Conservation (phyloP, 2,329 filamentous ascomycete species). For the Nakataea oryzae region DNA sequence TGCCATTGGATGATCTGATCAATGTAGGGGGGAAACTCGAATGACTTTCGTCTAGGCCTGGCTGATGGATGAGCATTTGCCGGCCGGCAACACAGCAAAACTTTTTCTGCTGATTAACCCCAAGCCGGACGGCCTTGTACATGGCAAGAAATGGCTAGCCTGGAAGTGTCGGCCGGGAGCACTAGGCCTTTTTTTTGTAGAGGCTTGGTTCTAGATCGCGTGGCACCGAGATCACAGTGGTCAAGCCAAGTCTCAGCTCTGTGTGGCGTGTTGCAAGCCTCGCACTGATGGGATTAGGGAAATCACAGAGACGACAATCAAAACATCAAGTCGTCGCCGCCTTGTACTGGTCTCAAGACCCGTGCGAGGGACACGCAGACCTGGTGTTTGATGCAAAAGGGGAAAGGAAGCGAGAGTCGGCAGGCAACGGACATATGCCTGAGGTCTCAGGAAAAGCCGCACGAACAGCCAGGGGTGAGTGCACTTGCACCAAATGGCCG, state of each 20-base stretch:
- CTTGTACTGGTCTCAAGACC: neutral
- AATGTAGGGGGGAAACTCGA: neutral
- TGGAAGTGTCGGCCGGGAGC: neutral
- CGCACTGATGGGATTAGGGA: neutral
- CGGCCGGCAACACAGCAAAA: neutral
- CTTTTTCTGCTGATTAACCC: neutral
- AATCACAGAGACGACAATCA: neutral
- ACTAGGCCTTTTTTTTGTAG: neutral
- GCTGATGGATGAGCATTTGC: neutral
- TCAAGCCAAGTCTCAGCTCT: neutral
- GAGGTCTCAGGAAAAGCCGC: neutral
- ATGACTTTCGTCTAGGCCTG: neutral
- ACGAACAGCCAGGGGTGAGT: neutral
- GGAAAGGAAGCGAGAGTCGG: neutral
- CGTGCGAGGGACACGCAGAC: neutral
- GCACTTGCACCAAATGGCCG: neutral
- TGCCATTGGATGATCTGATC: neutral
- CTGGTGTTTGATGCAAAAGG: neutral
- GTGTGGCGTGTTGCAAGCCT: neutral
- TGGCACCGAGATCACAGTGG: neutral
- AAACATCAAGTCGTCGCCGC: neutral
- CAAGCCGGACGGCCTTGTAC: neutral
- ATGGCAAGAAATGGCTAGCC: neutral
- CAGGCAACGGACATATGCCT: neutral
- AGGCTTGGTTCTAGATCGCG: neutral